A percentile compares a stretch with the other conserved stretches of the same genome.
phyloP scores from a whole-genome alignment of 495 filamentous ascomycete genomes.

The Usnea hakonensis region DNA sequence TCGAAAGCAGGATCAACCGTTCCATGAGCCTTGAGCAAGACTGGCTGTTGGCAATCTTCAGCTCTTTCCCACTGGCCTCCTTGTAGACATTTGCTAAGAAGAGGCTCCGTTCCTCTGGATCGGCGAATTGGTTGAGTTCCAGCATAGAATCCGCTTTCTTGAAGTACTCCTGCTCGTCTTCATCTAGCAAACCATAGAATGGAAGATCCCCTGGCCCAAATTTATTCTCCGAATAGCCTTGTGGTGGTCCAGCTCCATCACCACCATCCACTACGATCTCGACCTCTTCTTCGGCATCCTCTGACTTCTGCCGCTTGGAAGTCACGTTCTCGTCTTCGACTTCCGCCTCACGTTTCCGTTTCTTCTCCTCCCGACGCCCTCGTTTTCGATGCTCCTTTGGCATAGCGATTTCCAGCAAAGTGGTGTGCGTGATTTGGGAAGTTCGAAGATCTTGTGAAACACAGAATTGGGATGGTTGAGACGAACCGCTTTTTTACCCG shows the following conservation, averaged over 20 bases:
- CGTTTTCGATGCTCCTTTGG: conserved; percentile 41
- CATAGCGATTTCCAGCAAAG: conserved; percentile 2
- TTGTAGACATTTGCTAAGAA: conserved; percentile 80
- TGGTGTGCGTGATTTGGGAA: neutral
- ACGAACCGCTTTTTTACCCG: neutral
- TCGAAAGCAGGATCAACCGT: conserved; percentile 74
- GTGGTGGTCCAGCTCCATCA: conserved; percentile 16
- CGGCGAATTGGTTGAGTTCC: conserved; percentile 76
- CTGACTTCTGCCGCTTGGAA: conserved; percentile 24
- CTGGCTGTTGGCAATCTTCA: conserved; percentile 93
- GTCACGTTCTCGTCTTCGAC: conserved; percentile 23
- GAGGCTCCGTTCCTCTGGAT: conserved; percentile 64
- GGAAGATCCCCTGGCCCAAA: conserved; percentile 35
- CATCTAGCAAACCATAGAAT: conserved; percentile 86
- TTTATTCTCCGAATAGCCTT: neutral
- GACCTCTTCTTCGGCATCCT: conserved; percentile 18
- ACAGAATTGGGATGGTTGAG: too few relatives aligned
- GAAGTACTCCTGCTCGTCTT: conserved; percentile 92
- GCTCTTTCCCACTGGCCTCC: conserved; percentile 83
- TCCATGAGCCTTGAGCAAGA: conserved; percentile 92
- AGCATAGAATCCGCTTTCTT: conserved; percentile 78
- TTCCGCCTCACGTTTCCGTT: conserved; percentile 32
- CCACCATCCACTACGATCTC: conserved; percentile 15
- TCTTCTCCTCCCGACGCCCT: conserved; percentile 24
- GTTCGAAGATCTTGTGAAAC: too few relatives aligned